Evolutionary conservation across 1,284 basidiomycete species (phyloP), one percentile per base, ranked within the genome.

Genomic region (Schizopora paradoxa): DNA sequence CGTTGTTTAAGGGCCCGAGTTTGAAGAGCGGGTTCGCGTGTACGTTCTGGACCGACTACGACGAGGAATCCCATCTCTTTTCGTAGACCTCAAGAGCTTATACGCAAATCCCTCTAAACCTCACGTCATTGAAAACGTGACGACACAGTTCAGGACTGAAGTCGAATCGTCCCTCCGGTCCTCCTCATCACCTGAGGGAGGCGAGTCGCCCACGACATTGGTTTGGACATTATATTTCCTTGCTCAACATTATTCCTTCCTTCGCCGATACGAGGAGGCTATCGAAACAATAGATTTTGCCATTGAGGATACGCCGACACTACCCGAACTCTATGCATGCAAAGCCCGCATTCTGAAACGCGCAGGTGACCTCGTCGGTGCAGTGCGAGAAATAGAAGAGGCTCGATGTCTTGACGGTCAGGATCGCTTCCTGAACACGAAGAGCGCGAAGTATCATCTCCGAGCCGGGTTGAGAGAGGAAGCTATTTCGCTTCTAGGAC

Each of bases 161-260:
- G 65, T 68, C 43, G 56, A 54, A 28, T 45, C 51, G n/a, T 48
- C 41, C 34, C 22, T 41, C n/a, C 7, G 64, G 5, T 51, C 60
- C 3, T 45, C 56, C 13, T 47, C 57, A 42, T 49, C 56, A 6
- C 43, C 56, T 4, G 51, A 56, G 5, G 58, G 67, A 1, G 56
- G 66, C 10, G 66, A 77, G 31, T 82, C 91, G 19, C 93, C 95
- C 0, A 86, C 91, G 1, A 83, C 83, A 6, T 89, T 95, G 56
- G 77, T 99, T 16, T 99, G 96, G 95, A 82, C 87, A 4, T 78
- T 98, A 44, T 98, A 97, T 70, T 97, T 87, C 73, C 82, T 97
- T 37, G 86, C 91, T 0, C 91, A 97, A 54, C 93, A 97, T 64
- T 77, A 95, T 58, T 87, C 91, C 1, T 77, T 77, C 58, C 69